Evolutionary conservation across 129 eudicot species (phyloP), one percentile per base, ranked within the genome.

Genomic region (Calendula officinalis): DNA sequence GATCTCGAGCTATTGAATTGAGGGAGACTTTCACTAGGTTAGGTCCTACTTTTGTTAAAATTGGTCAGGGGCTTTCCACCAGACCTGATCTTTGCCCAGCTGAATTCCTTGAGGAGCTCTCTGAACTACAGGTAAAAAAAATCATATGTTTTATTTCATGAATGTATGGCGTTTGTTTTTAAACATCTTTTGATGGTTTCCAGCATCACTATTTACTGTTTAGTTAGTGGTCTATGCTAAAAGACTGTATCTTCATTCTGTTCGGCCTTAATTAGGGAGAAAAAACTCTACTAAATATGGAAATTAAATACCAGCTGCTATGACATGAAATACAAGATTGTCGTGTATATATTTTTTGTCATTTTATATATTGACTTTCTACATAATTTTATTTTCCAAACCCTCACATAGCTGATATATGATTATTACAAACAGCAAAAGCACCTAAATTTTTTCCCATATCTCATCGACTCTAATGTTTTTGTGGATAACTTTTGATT

Each of bases 11-110:
- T 4, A 27, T 82, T 51, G 83, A 83, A 38, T 66, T 92, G 57
- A 75, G 96, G 79, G 76, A 85, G 64, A 78, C 81, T 14, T 82
- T 92, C 60, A 92, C 96, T 10, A 59, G 76, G 40, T 74, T 92
- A 44, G 96, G 98, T 12, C 98, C 98, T 62, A 92, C 98, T 62
- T 92, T 92, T 71, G 92, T 92, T 66, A 92, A 92, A 76, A 75
- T 92, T 64, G 96, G 98, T 16, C 98, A 92, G 84, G 98, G 98
- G 3, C 81, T 91, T 51, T 91, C 98, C 3, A 91, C 98, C 40
- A 60, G 98, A 45, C 98, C 98, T 34, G 98, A 92, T 75, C 66
- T 92, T 16, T 92, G 98, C 38, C 98, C 98, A 3, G 78, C 96
- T 1, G 91, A 82, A 63, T 92, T 78, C 67, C 96, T 92, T 27